Percentiles rank a stretch among this genome's conserved stretches.
These are phyloP conservation scores for Ganoderma lingzhi DNA, from an alignment of 1,284 basidiomycete genomes.

Conservation along the genomic window DNA sequence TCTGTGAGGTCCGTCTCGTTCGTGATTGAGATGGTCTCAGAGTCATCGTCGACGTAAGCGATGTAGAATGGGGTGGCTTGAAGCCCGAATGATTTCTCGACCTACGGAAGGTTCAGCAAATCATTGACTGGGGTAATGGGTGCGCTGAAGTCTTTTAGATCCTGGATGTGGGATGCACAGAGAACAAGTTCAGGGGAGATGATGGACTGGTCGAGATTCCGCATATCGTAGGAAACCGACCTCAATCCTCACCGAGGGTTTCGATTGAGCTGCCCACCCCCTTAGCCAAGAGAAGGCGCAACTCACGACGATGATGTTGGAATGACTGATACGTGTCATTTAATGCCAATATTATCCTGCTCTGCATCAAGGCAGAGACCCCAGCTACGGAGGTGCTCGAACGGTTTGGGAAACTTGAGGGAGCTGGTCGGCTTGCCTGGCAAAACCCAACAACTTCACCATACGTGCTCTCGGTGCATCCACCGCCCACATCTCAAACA, in stretches of 20 bases:
- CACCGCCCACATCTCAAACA: background rate
- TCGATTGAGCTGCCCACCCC: no score
- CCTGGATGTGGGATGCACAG: background rate
- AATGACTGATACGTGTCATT: no score
- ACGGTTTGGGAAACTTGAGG: no score
- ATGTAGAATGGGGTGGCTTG: slow-evolving; percentile 47
- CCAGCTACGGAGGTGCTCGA: no score
- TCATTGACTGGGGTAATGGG: slow-evolving; percentile 48
- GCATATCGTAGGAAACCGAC: no score
- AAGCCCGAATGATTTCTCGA: slow-evolving; percentile 26
- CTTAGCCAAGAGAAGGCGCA: no score
- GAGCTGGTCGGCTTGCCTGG: no score
- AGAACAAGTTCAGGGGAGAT: background rate
- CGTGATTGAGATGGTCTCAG: slow-evolving; percentile 74
- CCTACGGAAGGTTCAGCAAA: slow-evolving; percentile 57
- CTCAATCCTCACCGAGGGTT: no score
- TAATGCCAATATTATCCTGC: no score
- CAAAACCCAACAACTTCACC: background rate
- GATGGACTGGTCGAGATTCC: no score
- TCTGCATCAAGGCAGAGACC: no score
- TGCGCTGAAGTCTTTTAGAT: background rate
- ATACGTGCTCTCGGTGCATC: background rate
- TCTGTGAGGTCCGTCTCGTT: slow-evolving; percentile 82
- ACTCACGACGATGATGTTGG: no score
- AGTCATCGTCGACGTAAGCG: slow-evolving; percentile 88